A percentile compares a stretch with the other conserved stretches of the same genome.
phyloP scores from a whole-genome alignment of 345 rosid genomes.

The Eucalyptus tenuipes region DNA sequence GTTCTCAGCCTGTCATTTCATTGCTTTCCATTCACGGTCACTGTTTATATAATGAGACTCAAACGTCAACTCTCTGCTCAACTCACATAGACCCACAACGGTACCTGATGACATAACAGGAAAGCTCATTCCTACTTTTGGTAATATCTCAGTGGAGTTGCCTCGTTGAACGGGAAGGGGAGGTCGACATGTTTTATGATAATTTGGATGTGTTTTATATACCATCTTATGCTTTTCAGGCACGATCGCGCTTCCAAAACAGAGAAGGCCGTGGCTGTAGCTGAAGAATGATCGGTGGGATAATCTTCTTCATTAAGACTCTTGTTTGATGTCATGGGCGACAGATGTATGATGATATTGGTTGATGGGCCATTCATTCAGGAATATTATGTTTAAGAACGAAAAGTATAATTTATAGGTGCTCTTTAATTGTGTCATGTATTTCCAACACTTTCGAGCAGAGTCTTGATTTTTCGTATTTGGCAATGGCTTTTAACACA shows the following conservation, averaged over 20 bases:
- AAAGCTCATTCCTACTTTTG: neutral
- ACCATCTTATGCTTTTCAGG: constrained; percentile 18
- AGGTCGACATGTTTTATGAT: neutral
- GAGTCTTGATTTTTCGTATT: neutral
- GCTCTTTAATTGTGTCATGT: neutral
- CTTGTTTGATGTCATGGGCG: neutral
- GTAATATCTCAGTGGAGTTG: neutral
- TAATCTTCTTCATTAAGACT: neutral
- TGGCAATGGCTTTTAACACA: neutral
- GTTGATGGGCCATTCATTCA: neutral
- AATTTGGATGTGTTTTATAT: neutral
- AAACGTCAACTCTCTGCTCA: neutral
- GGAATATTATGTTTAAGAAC: neutral
- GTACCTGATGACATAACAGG: neutral
- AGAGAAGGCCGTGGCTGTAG: constrained; percentile 15
- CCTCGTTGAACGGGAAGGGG: neutral
- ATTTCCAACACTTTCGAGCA: neutral
- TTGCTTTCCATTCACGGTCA: neutral
- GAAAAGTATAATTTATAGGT: neutral
- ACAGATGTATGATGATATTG: neutral
- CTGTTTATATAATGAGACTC: neutral
- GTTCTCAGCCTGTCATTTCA: neutral
- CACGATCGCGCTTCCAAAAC: constrained; percentile 27
- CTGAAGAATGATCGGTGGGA: constrained; percentile 13
- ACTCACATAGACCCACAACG: neutral